phyloP scores from a whole-genome alignment of 805 yeast species.

The Pachysolen tannophilus region DNA sequence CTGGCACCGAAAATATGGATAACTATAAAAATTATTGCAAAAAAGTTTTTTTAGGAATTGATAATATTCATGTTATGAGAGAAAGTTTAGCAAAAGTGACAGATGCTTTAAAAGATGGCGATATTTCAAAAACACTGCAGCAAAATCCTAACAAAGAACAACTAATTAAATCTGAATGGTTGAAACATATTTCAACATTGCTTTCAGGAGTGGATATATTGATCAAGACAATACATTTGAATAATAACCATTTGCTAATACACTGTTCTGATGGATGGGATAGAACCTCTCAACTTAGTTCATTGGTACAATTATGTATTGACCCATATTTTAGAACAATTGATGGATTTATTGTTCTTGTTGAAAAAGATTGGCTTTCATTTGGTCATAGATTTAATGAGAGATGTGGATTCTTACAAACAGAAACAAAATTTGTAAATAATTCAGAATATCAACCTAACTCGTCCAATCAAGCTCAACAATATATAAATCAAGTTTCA shows the following conservation, averaged over 20 bases:
- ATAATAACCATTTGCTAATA: slow-evolving; percentile 72
- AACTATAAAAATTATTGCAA: slow-evolving; percentile 61
- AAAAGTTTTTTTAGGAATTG: slow-evolving; percentile 81
- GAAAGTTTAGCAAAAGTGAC: slow-evolving; percentile 65
- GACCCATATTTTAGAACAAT: slow-evolving; percentile 87
- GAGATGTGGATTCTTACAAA: slow-evolving; percentile 67
- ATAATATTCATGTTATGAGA: slow-evolving; percentile 92
- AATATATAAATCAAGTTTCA: slow-evolving; percentile 39
- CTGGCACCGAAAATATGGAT: slow-evolving; percentile 94
- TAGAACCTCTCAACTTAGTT: slow-evolving; percentile 82
- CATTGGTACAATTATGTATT: slow-evolving; percentile 75
- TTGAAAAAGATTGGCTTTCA: slow-evolving; percentile 94
- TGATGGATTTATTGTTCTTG: slow-evolving; percentile 75
- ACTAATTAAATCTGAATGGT: slow-evolving; percentile 69
- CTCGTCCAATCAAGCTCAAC: slow-evolving; percentile 30
- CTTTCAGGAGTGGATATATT: slow-evolving; percentile 71
- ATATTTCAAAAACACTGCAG: slow-evolving; percentile 34
- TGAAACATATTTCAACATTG: slow-evolving; percentile 59
- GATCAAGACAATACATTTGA: slow-evolving; percentile 73
- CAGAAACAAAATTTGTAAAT: slow-evolving; percentile 41
- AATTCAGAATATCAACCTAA: slow-evolving; percentile 23
- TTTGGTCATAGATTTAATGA: slow-evolving; percentile 90
- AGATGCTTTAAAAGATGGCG: slow-evolving; percentile 60
- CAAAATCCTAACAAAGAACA: slow-evolving; percentile 40
- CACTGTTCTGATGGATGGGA: slow-evolving; percentile 99